phyloP scores from a whole-genome alignment of 2,329 filamentous ascomycete species.

The Nemania diffusa region DNA sequence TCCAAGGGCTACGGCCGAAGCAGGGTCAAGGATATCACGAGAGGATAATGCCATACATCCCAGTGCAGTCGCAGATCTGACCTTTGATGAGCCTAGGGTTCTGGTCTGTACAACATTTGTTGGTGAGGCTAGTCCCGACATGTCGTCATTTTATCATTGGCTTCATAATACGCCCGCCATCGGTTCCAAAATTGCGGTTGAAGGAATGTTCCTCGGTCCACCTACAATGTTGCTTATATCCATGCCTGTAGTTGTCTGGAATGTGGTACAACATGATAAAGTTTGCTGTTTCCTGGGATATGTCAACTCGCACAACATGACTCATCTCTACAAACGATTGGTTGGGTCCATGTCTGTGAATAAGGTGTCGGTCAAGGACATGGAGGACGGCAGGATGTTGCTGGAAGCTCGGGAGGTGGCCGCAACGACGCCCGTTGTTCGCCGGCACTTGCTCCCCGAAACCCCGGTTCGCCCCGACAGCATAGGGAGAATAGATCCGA shows the following conservation, averaged over 20 bases:
- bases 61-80: constrained; percentile 63
- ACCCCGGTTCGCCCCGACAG: constrained; percentile 47
- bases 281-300: constrained; percentile 74
- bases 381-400: constrained; percentile 67
- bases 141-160: constrained; percentile 74
- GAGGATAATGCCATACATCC: constrained; percentile 59
- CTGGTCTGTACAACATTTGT: constrained; percentile 74
- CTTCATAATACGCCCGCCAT: constrained; percentile 68
- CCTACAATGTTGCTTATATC: constrained; percentile 74
- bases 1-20: constrained; percentile 45
- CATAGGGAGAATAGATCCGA: constrained; percentile 42
- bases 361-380: constrained; percentile 61
- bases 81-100: constrained; percentile 71
- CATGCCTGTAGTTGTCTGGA: constrained; percentile 72
- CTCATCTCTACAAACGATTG: constrained; percentile 69
- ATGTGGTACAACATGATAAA: constrained; percentile 72
- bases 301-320: constrained; percentile 74
- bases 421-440: constrained; percentile 50
- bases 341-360: constrained; percentile 59
- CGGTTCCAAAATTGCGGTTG: constrained; percentile 68
- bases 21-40: constrained; percentile 45
- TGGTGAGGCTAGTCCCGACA: constrained; percentile 71
- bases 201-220: constrained; percentile 75
- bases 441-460: constrained; percentile 46
- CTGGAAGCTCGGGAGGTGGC: constrained; percentile 63